Base-by-base conservation (phyloP, 331 rosid genomes). In the Saraca asoca region DNA sequence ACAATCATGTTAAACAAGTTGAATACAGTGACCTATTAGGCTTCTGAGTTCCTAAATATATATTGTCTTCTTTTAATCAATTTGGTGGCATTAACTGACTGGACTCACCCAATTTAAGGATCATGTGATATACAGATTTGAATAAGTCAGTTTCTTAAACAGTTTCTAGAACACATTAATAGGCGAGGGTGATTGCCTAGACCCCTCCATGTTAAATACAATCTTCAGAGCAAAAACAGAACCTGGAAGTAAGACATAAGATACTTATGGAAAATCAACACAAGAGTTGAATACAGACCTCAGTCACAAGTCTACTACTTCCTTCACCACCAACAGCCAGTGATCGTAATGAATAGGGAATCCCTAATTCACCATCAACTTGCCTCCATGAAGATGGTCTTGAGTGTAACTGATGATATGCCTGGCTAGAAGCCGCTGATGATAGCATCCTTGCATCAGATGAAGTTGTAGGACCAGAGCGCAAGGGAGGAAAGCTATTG, bases 261-360 rank as follows among this genome's bases (percentile, higher is more conserved):
- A 72, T 41, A 63, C 31, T 46, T 43, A 68, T 57, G 62, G 53
- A 37, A 46, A 56, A 51, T 64, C 67, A 59, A 62, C 18, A 76
- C 43, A 53, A 70, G 54, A 66, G 66, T 37, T 34, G 52, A 66
- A 67, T 61, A 71, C 88, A 63, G 6, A 94, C 99, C 99, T 90
- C 99, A 19, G 99, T 90, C 52, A 88, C 92, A 62, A 88, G 87
- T 78, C 99, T 83, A 75, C 79, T 79, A 65, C 75, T 86, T 71
- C 97, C 96, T 75, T 90, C 99, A 67, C 89, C 71, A 0, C 74
- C 78, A 51, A 78, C 74, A 65, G 95, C 92, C 78, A 87, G 79
- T n/a, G 88, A 13, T 53, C 96, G 86, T 16, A 94, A 78, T 4
- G 97, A 82, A 80, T 88, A 79, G 16, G 91, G 97, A 72, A 90